Evolutionary conservation across 2,329 filamentous ascomycete genomes (phyloP).

Genomic region (Diplodia scrobiculata): DNA sequence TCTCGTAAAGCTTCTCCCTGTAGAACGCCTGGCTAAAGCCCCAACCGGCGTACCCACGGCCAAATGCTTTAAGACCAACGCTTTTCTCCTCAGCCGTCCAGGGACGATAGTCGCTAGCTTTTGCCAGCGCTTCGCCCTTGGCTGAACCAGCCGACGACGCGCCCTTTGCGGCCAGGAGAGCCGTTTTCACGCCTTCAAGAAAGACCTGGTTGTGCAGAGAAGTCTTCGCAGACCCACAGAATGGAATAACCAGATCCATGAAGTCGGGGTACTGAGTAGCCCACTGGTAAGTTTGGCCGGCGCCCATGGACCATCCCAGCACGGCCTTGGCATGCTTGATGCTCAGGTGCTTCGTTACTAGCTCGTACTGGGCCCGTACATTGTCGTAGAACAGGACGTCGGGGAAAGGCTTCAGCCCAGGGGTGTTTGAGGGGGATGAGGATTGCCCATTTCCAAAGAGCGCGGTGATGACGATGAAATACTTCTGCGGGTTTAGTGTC

Average conservation of each 20-base stretch:
- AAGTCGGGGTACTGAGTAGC: slow-evolving; percentile 64
- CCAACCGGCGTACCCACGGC: slow-evolving; percentile 76
- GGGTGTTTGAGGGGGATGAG: slow-evolving; percentile 66
- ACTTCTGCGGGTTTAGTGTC: slow-evolving; percentile 64
- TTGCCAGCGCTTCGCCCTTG: slow-evolving; percentile 37
- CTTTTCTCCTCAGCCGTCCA: slow-evolving; percentile 60
- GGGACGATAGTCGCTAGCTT: slow-evolving; percentile 41
- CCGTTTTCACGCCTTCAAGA: slow-evolving; percentile 64
- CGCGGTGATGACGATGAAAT: slow-evolving; percentile 69
- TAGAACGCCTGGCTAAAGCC: slow-evolving; percentile 81
- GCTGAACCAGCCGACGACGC: slow-evolving; percentile 55
- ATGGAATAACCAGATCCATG: slow-evolving; percentile 66
- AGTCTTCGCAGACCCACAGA: slow-evolving; percentile 67
- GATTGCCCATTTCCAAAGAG: slow-evolving; percentile 71
- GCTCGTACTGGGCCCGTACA: slow-evolving; percentile 65
- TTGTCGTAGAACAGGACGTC: slow-evolving; percentile 68
- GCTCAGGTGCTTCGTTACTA: slow-evolving; percentile 65
- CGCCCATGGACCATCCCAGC: slow-evolving; percentile 72
- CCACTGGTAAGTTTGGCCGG: slow-evolving; percentile 67
- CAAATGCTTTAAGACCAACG: slow-evolving; percentile 69
- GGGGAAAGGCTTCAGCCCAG: slow-evolving; percentile 60
- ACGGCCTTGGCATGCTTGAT: slow-evolving; percentile 64
- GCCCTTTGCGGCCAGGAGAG: slow-evolving; percentile 61
- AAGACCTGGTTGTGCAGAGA: slow-evolving; percentile 70
- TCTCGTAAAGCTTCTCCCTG: slow-evolving; percentile 68